Evolutionary conservation across 257 asterid genomes (phyloP), one percentile per base, ranked within the genome.

Genomic region (Solanum neorickii): DNA sequence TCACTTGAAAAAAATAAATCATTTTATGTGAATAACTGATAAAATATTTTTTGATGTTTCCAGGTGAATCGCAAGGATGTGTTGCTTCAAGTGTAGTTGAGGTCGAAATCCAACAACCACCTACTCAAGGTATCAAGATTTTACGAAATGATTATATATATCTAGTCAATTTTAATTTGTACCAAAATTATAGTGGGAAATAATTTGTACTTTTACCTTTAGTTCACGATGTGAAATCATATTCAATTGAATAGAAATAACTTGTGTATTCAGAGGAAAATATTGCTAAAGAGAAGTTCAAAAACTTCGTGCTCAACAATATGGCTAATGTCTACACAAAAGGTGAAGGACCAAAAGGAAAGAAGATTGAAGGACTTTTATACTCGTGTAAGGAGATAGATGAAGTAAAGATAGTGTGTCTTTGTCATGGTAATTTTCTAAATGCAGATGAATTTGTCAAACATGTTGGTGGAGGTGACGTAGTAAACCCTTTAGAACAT

Each of bases 391-490:
- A 47, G 72, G 94, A 91, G 44, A 96, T 94, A 23, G 98, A 94
- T 84, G 96, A 92, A 11, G 95, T 94, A 27, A 94, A 87, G 52
- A 96, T 96, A 21, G 89, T 96, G 8, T 96, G 98, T 41, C 97
- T 93, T n/a, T 95, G 98, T 89, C 99, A 96, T 84, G 98, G 98
- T 74, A 65, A 27, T 56, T 94, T 93, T 60, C 90, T 93, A 9
- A 90, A 98, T 1, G 96, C 98, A 2, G 94, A 94, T 3, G 95
- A 95, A 85, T 96, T 96, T 82, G 88, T 94, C 21, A 89, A 88
- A 91, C 98, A 95, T 56, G 99, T 93, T 2, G 98, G 99, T 0
- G 96, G 97, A 5, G 92, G 87, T 1, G 93, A 92, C 11, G 96
- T 94, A 3, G 93, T 88, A 68, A 89, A 96, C 92, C 98, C 98